Base-by-base conservation (phyloP, 208 protist species). In the Jaenimonas drosophilae region DNA sequence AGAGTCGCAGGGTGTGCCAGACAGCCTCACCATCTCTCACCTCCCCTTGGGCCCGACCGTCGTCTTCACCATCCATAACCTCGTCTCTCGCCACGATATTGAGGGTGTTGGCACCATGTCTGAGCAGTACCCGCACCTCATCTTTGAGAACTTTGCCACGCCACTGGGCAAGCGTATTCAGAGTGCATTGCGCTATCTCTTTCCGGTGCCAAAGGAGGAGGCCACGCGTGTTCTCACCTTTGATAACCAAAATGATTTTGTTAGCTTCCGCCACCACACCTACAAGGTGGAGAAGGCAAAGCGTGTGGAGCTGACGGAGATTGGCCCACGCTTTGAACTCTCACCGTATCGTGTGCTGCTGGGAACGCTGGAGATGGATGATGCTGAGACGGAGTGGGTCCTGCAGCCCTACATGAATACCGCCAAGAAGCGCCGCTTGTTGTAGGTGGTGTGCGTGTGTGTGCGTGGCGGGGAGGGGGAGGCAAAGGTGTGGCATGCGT, bases 341-440 rank as follows among this genome's bases (percentile, higher is more conserved):
- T 73, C 72, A 25, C 91, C 98, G 14, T 99, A 98, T 65, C 77
- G 97, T 43, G 94, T 99, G 21, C 84, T 81, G 48, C 70, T 99
- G 1, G 98, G 91, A 24, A 96, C 91, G 42, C 48, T 93, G 21
- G 95, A 98, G 40, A 92, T 96, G 79, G 77, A 86, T 20, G 97
- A 98, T 31, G 97, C 97, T 6, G 96, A 99, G 49, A 91, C 76
- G 52, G 98, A 99, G 71, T 99, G 97, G 95, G 88, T 97, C 25
- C 84, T 99, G 38, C 71, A 84, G 59, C 96, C 97, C 23, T 99
- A 99, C 83, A 98, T 98, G 89, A 99, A 98, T 75, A 98, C 93
- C 1, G 90, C 96, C 4, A 95, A 92, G 59, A 99, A 98, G 73
- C 74, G 83, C 11, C 71, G 79, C n/a, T 59, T 88, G 9, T 62